These are phyloP conservation scores for Naganishia randhawae DNA, from an alignment of 768 basidiomycete genomes.

Conservation along the genomic window DNA sequence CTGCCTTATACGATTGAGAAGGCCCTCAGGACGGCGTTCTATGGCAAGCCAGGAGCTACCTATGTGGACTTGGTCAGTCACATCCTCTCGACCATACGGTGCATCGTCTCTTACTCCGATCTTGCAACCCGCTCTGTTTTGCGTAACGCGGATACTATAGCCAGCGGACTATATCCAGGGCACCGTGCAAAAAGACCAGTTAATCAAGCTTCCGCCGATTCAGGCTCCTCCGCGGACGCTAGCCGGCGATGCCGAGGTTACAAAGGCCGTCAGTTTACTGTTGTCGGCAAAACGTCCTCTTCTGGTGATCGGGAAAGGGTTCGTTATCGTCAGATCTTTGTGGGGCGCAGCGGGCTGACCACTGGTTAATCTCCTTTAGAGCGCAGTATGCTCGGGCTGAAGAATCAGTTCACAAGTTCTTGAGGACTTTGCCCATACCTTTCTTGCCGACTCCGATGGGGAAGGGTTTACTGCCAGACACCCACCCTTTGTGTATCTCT, in stretches of 20 bases:
- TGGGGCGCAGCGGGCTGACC: not conserved
- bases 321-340: not conserved
- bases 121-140: not conserved
- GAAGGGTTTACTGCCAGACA: constrained; percentile 34
- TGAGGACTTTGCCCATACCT: constrained; percentile 29
- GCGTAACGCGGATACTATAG: not conserved
- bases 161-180: constrained; percentile 35
- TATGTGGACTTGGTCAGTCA: constrained; percentile 33
- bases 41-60: constrained; percentile 33
- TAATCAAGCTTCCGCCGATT: not conserved
- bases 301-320: constrained; percentile 36
- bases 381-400: constrained; percentile 35
- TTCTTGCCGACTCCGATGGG: constrained; percentile 38
- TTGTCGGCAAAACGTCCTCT: constrained; percentile 32
- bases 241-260: constrained; percentile 21
- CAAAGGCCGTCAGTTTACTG: constrained; percentile 27
- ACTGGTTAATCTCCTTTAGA: constrained; percentile 2
- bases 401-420: constrained; percentile 18
- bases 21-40: constrained; percentile 30
- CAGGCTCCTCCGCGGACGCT: not conserved
- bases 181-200: not conserved
- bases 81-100: too few species aligned
- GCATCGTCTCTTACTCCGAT: not conserved
- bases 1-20: constrained; percentile 30
- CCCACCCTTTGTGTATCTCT: constrained; percentile 33